These are phyloP conservation scores for Pachysandra terminalis DNA, from an alignment of 164 flowering plant genomes.

Conservation along the genomic window DNA sequence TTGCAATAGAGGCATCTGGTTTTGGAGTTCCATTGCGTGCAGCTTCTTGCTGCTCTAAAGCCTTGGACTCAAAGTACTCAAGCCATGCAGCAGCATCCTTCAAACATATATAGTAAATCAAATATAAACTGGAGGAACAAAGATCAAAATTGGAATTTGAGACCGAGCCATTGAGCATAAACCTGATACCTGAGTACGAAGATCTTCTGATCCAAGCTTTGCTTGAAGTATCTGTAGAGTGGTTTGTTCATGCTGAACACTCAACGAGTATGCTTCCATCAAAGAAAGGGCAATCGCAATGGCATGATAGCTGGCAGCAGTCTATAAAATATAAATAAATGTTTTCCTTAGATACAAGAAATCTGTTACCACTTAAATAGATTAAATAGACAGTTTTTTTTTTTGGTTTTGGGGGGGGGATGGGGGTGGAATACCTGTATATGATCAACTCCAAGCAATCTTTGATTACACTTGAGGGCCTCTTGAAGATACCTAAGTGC, in stretches of 20 bases:
- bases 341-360: not conserved
- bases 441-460: conserved; percentile 93
- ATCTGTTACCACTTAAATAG: no score
- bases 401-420: no score
- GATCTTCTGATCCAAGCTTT: conserved; percentile 89
- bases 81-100: conserved; percentile 99
- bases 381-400: no score
- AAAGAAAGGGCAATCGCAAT: conserved; percentile 94
- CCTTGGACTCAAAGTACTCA: conserved; percentile 91
- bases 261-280: conserved; percentile 92
- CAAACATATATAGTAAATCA: not conserved
- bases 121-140: not conserved
- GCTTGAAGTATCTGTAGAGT: conserved; percentile 86
- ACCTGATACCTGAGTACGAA: conserved; percentile 69
- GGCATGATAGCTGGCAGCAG: conserved; percentile 98
- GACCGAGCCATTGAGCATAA: not conserved
- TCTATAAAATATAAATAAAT: conserved; percentile 32
- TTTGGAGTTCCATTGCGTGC: conserved; percentile 96
- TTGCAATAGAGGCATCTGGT: conserved; percentile 93
- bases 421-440: conserved; percentile 51
- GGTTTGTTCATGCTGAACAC: conserved; percentile 96
- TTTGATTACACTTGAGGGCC: conserved; percentile 91
- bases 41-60: conserved; percentile 98
- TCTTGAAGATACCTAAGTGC: conserved; percentile 94
- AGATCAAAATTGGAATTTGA: not conserved